phyloP scores from a whole-genome alignment of 495 filamentous ascomycete genomes.

The Hypomontagnella monticulosa region DNA sequence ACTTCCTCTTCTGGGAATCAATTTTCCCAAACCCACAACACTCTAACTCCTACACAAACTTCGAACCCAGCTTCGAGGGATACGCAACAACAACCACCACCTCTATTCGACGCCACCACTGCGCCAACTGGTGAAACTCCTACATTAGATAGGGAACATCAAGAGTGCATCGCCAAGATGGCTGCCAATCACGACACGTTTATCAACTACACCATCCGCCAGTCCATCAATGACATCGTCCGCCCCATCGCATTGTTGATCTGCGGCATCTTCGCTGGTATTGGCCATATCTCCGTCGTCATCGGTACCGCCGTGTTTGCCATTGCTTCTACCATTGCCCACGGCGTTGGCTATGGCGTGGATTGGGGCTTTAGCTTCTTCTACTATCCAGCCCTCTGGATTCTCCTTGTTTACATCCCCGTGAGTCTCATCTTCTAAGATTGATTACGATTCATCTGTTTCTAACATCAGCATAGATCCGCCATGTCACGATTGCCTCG shows the following conservation, averaged over 20 bases:
- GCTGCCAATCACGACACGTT: constrained; percentile 2
- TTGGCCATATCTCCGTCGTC: background rate
- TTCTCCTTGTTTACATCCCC: constrained; percentile 26
- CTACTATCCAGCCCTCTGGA: constrained; percentile 33
- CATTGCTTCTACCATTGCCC: background rate
- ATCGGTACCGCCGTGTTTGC: constrained; percentile 20
- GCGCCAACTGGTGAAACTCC: background rate
- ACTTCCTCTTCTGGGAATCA: background rate
- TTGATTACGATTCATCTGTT: background rate
- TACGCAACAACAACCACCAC: background rate
- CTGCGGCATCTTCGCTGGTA: background rate
- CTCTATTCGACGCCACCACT: constrained; percentile 3
- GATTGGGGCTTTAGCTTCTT: too few species aligned
- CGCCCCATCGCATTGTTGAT: background rate
- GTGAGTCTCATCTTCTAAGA: constrained; percentile 33
- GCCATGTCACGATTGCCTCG: constrained; percentile 5
- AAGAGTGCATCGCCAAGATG: constrained; percentile 21
- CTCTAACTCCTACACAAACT: constrained; percentile 4
- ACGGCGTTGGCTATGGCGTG: background rate
- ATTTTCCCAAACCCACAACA: background rate
- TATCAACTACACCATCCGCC: background rate
- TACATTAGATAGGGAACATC: constrained; percentile 13
- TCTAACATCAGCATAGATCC: constrained; percentile 15
- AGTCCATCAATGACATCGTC: background rate
- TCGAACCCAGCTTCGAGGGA: background rate